These are phyloP conservation scores for Fusarium sp. DNA, from an alignment of 2,329 filamentous ascomycete species.

Conservation along the genomic window DNA sequence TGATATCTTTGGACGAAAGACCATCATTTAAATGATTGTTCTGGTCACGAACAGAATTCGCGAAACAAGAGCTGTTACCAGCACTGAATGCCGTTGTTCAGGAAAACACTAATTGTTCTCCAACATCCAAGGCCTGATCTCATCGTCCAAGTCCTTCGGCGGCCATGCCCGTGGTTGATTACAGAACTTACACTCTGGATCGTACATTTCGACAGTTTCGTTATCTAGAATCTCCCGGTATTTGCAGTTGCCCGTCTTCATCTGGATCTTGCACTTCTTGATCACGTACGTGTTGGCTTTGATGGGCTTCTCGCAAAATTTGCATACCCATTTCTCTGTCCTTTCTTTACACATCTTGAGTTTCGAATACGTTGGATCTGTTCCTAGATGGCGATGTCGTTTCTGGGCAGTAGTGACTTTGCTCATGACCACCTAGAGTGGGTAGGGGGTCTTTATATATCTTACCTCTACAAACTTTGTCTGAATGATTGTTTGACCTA, in stretches of 20 bases:
- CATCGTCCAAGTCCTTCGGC: not conserved
- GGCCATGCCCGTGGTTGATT: not conserved
- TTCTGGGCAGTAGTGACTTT: too few relatives aligned
- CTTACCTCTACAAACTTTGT: too few relatives aligned
- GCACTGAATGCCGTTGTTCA: not conserved
- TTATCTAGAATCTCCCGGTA: not conserved
- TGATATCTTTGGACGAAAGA: too few relatives aligned
- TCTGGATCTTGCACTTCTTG: not conserved
- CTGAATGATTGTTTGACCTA: too few relatives aligned
- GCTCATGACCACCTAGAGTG: not conserved
- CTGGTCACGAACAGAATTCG: not conserved
- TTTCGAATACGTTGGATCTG: not conserved
- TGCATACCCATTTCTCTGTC: not conserved
- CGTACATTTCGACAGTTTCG: not conserved
- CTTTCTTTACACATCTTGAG: not conserved
- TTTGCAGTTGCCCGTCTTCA: accelerated
- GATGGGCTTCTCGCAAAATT: not conserved
- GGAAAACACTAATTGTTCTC: not conserved
- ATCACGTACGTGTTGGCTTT: not conserved
- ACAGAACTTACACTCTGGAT: not conserved
- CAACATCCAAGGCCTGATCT: not conserved
- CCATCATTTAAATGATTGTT: too few relatives aligned
- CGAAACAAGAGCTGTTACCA: not conserved
- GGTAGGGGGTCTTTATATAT: too few relatives aligned
- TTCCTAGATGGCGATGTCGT: not conserved